Percentiles rank a stretch among this genome's conserved stretches.
Evolutionary conservation across 2,329 filamentous ascomycete genomes (phyloP).

Genomic region (Calycina marina): DNA sequence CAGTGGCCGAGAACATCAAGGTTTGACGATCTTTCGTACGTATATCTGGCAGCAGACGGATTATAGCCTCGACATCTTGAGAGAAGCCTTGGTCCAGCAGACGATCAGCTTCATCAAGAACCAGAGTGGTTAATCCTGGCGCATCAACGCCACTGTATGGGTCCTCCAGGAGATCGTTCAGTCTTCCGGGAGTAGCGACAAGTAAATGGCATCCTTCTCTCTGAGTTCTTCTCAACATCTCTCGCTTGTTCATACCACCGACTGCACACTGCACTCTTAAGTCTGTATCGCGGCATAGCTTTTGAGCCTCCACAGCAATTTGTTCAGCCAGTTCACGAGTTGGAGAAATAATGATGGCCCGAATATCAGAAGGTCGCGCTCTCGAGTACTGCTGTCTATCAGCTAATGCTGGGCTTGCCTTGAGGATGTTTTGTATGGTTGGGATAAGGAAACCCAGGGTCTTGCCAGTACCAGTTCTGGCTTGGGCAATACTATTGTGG

Average conservation of each 20-base stretch:
- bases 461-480: conserved; percentile 94
- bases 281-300: conserved; percentile 18
- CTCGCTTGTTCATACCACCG: conserved; percentile 67
- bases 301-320: conserved; percentile 61
- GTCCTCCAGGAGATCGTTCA: conserved; percentile 62
- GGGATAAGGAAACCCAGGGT: conserved; percentile 88
- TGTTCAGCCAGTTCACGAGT: conserved; percentile 73
- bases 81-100: conserved; percentile 91
- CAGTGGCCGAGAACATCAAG: conserved; percentile 87
- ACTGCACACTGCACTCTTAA: conserved; percentile 60
- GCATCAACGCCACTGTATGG: conserved; percentile 26
- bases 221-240: conserved; percentile 22
- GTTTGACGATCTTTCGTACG: conserved; percentile 63
- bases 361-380: conserved; percentile 42
- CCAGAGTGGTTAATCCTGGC: conserved; percentile 67
- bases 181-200: conserved; percentile 77
- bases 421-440: conserved; percentile 66
- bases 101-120: conserved; percentile 93
- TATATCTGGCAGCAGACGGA: conserved; percentile 45
- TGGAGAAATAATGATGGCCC: conserved; percentile 61
- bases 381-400: conserved; percentile 18
- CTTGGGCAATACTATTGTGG: conserved; percentile 65
- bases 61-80: conserved; percentile 47
- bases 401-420: conserved; percentile 40
- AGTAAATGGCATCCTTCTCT: conserved; percentile 76